Evolutionary conservation across 1,139 yeast genomes (phyloP).

Genomic region (Geotrichum fermentans): DNA sequence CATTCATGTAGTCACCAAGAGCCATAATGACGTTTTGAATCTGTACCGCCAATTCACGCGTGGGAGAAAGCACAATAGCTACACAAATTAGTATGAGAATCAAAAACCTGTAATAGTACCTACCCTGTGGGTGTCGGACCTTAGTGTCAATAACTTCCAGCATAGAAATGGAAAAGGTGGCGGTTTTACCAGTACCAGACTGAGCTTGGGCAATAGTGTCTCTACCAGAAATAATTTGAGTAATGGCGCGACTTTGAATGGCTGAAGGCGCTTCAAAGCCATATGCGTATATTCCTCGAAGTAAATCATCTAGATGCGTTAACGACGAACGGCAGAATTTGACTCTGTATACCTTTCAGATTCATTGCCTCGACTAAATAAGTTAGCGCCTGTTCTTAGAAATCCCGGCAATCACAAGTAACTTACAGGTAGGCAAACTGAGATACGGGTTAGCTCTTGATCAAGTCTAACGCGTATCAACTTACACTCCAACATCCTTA

Average conservation of each 20-base stretch:
- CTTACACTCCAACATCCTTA: conserved; percentile 22
- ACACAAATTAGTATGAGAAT: background rate
- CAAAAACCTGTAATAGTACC: background rate
- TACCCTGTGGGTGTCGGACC: conserved; percentile 42
- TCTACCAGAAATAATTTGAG: conserved; percentile 93
- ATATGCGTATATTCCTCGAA: conserved; percentile 75
- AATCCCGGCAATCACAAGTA: too few relatives aligned
- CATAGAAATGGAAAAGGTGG: conserved; percentile 96
- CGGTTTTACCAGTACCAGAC: conserved; percentile 99
- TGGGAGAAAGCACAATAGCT: conserved; percentile 94
- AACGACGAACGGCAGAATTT: background rate
- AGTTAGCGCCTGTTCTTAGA: too few relatives aligned
- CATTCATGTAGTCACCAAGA: conserved; percentile 88
- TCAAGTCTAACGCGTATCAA: conserved; percentile 15
- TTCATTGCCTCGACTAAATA: conserved; percentile 22
- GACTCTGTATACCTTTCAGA: conserved; percentile 18
- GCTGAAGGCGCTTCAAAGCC: conserved; percentile 98
- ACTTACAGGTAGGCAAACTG: conserved; percentile 17
- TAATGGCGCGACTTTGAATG: conserved; percentile 96
- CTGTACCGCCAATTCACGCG: conserved; percentile 97
- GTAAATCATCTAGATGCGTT: conserved; percentile 17
- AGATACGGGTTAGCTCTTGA: conserved; percentile 18
- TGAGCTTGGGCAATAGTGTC: conserved; percentile 99
- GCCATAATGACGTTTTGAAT: conserved; percentile 94
- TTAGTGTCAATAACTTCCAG: conserved; percentile 78